Base-by-base conservation (phyloP, 2,329 filamentous ascomycete species). In the Aspergillus sclerotialis region DNA sequence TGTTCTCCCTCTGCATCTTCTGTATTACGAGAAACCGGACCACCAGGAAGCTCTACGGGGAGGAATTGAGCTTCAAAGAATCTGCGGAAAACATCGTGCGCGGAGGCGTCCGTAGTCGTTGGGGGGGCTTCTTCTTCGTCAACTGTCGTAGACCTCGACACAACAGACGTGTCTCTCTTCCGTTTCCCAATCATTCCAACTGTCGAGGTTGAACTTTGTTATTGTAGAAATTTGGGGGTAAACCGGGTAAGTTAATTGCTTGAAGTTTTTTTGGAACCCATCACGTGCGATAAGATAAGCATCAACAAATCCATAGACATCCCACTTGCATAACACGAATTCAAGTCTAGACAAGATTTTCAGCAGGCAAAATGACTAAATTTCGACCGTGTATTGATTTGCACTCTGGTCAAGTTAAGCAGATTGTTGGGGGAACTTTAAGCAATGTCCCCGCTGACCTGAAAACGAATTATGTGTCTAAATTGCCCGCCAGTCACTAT, bases 351-450 rank as follows among this genome's bases (percentile, higher is more conserved):
- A 31, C 19, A 24, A 29, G 24, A 16, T 32, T 44, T 36, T 43
- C 25, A 29, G 21, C 11, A 33, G 32, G 7, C 36, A 67, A 43
- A 28, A 94, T 98, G 92, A 96, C 92, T 3, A 80, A 82, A 49
- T 98, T 98, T 57, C 76, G 92, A 25, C 92, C 92, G 13, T 98
- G 92, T 58, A 96, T 98, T 63, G 92, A 98, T 66, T 76, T 98
- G 34, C 92, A 98, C 63, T 82, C 89, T n/a, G 92, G 92, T 10
- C 82, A 90, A 58, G 92, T 98, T 39, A 98, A 98, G 70, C 92
- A 98, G 63, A 98, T 98, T 50, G 89, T 98, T 26, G 92, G 92
- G 49, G 90, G 92, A 39, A 96, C 92, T 2, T 75, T 98, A 42
- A 82, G 83, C 64, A 75, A 75, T 56, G 61, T 72, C 7, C 75